Evolutionary conservation across 2,329 filamentous ascomycete species (phyloP).

Genomic region (Pestalotiopsis sp.): DNA sequence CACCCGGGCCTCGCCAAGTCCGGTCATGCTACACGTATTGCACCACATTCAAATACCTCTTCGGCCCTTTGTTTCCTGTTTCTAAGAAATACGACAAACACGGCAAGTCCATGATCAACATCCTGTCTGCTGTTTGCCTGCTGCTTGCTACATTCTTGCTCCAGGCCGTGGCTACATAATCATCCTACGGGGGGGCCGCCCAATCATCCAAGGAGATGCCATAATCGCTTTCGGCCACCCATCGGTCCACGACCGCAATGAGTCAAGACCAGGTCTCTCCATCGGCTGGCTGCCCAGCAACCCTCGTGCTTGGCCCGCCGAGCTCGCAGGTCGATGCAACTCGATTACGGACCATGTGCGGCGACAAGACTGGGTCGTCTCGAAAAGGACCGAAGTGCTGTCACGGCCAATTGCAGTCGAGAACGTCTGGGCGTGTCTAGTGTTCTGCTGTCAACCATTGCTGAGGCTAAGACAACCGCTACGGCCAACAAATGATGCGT

Average conservation of each 20-base stretch:
- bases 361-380: slow-evolving; percentile 6
- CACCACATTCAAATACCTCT: not conserved
- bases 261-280: not conserved
- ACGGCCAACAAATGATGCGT: not conserved
- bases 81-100: not conserved
- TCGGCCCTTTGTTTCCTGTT: not conserved
- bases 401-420: slow-evolving; percentile 3
- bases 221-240: not conserved
- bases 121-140: not conserved
- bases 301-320: slow-evolving; percentile 5
- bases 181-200: not conserved
- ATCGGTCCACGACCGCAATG: not conserved
- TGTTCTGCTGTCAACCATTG: not conserved
- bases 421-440: slow-evolving; percentile 8
- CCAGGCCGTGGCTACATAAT: not conserved
- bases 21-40: not conserved
- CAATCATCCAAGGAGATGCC: not conserved
- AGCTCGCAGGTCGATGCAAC: slow-evolving; percentile 10
- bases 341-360: slow-evolving; percentile 8
- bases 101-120: not conserved
- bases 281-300: not conserved
- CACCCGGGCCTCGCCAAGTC: slow-evolving; percentile 1
- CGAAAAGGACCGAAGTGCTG: slow-evolving; percentile 10
- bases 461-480: not conserved
- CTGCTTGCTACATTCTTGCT: not conserved